Conservation (phyloP, 2,329 filamentous ascomycete genomes). For the Monilinia vaccinii-corymbosi region DNA sequence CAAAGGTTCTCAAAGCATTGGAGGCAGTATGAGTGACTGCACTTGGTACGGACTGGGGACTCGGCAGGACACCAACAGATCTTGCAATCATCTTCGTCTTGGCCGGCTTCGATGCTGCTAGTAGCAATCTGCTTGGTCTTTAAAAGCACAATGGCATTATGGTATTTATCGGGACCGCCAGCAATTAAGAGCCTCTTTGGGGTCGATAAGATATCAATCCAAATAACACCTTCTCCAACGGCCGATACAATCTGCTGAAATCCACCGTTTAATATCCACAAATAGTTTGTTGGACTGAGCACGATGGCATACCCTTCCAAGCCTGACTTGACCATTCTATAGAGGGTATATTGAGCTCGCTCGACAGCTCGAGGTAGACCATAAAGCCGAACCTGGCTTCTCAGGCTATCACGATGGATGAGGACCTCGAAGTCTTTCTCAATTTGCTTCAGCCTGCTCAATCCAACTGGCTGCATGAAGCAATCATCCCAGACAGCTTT, state of each 20-base stretch:
- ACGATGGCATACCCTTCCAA: slow-evolving; percentile 19
- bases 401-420: not conserved
- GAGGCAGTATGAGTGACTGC: slow-evolving; percentile 31
- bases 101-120: not conserved
- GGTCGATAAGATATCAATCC: slow-evolving; percentile 11
- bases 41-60: not conserved
- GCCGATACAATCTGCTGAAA: not conserved
- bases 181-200: not conserved
- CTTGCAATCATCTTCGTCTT: not conserved
- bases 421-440: not conserved
- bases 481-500: slow-evolving; percentile 28
- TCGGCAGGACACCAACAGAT: not conserved
- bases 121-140: slow-evolving; percentile 2
- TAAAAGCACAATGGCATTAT: not conserved
- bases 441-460: not conserved
- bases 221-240: slow-evolving; percentile 15
- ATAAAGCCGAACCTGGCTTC: not conserved
- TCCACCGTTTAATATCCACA: not conserved
- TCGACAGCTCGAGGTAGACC: not conserved
- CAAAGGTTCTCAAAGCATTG: slow-evolving; percentile 34
- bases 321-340: slow-evolving; percentile 19
- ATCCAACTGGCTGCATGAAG: slow-evolving; percentile 18
- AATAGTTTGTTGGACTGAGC: slow-evolving; percentile 23
- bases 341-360: slow-evolving; percentile 22
- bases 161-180: not conserved